A percentile compares a stretch with the other conserved stretches of the same genome.
Evolutionary conservation across 2,329 filamentous ascomycete species (phyloP).

Genomic region (Pseudogymnoascus sp.): DNA sequence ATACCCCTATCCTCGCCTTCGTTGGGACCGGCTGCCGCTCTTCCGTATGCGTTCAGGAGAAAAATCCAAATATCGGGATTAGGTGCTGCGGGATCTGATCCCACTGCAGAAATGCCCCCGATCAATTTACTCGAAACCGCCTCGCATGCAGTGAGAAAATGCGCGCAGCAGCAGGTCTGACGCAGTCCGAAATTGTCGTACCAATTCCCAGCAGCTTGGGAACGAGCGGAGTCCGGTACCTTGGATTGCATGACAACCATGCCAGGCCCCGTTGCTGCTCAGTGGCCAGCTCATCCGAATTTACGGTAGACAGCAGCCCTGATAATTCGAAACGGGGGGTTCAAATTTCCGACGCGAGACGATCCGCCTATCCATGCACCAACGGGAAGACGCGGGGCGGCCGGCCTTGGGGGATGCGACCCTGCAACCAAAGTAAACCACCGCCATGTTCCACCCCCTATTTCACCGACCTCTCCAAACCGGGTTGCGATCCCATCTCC

Average conservation of each 20-base stretch:
- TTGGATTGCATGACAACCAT: neutral
- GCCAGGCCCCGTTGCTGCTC: neutral
- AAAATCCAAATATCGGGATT: neutral
- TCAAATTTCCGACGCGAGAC: neutral
- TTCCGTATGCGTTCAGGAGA: neutral
- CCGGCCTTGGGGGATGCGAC: neutral
- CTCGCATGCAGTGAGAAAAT: neutral
- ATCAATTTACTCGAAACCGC: neutral
- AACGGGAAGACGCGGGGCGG: neutral
- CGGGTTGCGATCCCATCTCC: neutral
- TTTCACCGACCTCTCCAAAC: neutral
- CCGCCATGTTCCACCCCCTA: neutral
- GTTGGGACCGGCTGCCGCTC: neutral
- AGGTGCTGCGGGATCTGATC: neutral
- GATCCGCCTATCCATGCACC: neutral
- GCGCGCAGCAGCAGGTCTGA: neutral
- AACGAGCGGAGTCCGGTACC: neutral
- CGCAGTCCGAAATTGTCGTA: neutral
- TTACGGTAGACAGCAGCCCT: neutral
- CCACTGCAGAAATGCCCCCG: neutral
- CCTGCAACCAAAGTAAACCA: neutral
- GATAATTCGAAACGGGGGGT: neutral
- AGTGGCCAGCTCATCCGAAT: neutral
- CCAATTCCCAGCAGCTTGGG: constrained; percentile 1
- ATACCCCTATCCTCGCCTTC: neutral